Base-by-base conservation (phyloP, 495 filamentous ascomycete genomes). In the Penicillium roqueforti region DNA sequence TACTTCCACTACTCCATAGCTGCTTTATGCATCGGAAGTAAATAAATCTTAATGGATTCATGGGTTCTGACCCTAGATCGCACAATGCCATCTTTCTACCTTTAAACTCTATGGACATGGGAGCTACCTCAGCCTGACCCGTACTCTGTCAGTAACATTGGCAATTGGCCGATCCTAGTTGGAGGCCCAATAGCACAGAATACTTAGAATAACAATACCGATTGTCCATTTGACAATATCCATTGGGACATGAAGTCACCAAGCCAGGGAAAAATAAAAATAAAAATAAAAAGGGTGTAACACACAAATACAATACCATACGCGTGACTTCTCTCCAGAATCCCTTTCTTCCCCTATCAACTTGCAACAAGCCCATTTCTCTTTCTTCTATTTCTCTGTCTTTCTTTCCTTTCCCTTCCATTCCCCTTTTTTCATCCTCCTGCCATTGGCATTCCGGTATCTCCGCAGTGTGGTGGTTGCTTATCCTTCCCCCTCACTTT, bases 241-340 rank as follows among this genome's bases (percentile, higher is more conserved):
- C 6, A 36, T 16, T 16, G 5, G 14, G 18, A 26, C 23, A 26
- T 22, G 14, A 3, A n/a, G 13, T n/a, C 11, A 43, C 10, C 19
- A 39, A n/a, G 6, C 6, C 23, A 22, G 29, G 8, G 7, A 13
- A 50, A 14, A 39, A 23, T 9, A 48, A 20, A 18, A 26, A 49
- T 2, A 28, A 25, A 13, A 16, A 19, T 6, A 34, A 34, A 36
- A 22, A 49, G 46, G 32, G 36, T 50, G 47, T 50, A 50, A 50
- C 47, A 39, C 47, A 14, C 32, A 22, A 36, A 43, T 52, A 52
- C 39, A 34, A 22, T 52, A 52, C 50, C 38, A 44, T 52, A 52
- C 50, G 50, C 50, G 50, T 52, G 50, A 52, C 50, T 44, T 26
- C 49, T 23, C 44, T 29, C 49, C 20, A 25, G 14, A 46, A 10